These are phyloP conservation scores for Xylaria sp. DNA, from an alignment of 2,329 filamentous ascomycete species.

Conservation along the genomic window DNA sequence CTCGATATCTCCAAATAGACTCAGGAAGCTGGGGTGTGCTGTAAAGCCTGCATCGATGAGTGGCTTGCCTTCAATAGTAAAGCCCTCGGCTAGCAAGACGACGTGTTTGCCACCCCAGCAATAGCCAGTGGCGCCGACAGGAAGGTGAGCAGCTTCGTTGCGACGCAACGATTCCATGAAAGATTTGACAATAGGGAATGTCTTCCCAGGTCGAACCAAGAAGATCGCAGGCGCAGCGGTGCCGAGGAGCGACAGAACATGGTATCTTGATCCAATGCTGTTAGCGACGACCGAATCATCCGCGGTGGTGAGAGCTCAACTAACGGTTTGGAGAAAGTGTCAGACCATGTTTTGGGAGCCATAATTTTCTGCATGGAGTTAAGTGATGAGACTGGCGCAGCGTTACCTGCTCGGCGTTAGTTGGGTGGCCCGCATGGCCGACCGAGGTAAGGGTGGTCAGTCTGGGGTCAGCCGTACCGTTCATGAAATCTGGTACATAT, in stretches of 20 bases:
- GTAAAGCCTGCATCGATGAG: slow-evolving; percentile 59
- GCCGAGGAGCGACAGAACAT: slow-evolving; percentile 32
- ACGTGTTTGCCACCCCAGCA: slow-evolving; percentile 68
- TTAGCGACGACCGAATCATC: too few species aligned
- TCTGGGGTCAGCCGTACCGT: slow-evolving; percentile 37
- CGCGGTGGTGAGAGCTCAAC: slow-evolving; percentile 19
- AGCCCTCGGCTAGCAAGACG: slow-evolving; percentile 51
- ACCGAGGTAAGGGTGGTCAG: background rate
- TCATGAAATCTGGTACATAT: slow-evolving; percentile 63
- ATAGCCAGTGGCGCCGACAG: slow-evolving; percentile 62
- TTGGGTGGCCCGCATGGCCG: background rate
- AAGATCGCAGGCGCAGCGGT: slow-evolving; percentile 43
- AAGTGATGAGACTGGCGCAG: slow-evolving; percentile 41
- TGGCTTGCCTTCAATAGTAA: slow-evolving; percentile 37
- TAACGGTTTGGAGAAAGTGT: slow-evolving; percentile 40
- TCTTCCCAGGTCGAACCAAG: slow-evolving; percentile 40
- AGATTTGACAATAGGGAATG: slow-evolving; percentile 43
- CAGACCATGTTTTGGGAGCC: slow-evolving; percentile 28
- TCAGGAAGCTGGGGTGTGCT: slow-evolving; percentile 57
- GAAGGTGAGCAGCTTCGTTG: slow-evolving; percentile 37
- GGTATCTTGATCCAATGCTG: slow-evolving; percentile 25
- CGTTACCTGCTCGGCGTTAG: slow-evolving; percentile 20
- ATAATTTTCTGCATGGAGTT: slow-evolving; percentile 37
- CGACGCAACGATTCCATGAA: slow-evolving; percentile 47
- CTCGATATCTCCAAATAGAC: slow-evolving; percentile 54